Base-by-base conservation (phyloP, 169 alveolate species). In the Plasmodium fragile region DNA sequence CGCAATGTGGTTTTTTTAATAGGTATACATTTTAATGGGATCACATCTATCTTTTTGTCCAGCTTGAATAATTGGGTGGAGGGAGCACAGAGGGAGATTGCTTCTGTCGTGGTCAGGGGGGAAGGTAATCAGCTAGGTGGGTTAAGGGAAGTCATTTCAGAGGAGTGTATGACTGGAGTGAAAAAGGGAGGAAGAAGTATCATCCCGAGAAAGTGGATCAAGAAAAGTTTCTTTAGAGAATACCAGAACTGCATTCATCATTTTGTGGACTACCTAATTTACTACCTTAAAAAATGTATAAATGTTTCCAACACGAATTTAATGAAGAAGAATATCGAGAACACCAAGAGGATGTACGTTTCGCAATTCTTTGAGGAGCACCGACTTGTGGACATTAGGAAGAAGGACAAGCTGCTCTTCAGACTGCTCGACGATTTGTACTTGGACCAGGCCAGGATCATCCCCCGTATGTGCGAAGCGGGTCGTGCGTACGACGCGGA, bases 151-250 rank as follows among this genome's bases (percentile, higher is more conserved):
- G 39, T 3, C 28, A 39, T 32, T 1, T 10, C 30, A 3, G 25
- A 3, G 1, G 41, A 22, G 16, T 10, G n/a, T 34, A n/a, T 18
- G 8, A n/a, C 72, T 0, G 32, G 34, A 34, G 59, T 65, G 73
- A 2, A 25, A 71, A 6, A 5, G 69, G 7, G 36, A 69, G 10
- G 25, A 65, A 72, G 11, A 91, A 71, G 25, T 11, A 13, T 91
- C 39, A 91, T 91, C 13, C 94, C 94, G 6, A 45, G 79, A 22
- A 91, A 81, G 73, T 91, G 94, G 94, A 79, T 91, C n/a, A 91
- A 71, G 39, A n/a, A 25, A 25, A 81, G 18, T 16, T 91, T 80
- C 52, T 81, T 91, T 28, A 18, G 82, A 45, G 94, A 91, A 69
- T 91, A 91, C 65, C 81, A 79, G 49, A 91, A 79, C 30, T 91